Conservation (phyloP, 192 early-diverging fungal species). For the Glomus cerebriforme region DNA sequence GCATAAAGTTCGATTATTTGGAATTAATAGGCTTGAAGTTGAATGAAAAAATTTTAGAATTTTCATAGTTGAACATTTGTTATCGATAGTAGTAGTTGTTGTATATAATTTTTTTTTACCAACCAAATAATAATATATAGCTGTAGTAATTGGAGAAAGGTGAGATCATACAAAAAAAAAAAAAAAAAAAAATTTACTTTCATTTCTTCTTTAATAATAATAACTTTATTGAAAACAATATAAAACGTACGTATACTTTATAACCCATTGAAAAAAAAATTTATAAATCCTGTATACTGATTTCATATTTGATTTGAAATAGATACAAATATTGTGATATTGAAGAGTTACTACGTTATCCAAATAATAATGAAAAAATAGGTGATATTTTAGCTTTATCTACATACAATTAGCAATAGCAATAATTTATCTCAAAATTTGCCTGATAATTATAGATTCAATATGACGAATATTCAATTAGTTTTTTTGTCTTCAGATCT, state of each 20-base stretch:
- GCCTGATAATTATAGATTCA: background rate
- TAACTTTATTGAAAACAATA: no score
- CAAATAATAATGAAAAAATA: no score
- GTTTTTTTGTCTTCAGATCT: conserved; percentile 38
- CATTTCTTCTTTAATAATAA: no score
- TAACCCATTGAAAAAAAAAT: no score
- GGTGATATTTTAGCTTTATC: no score
- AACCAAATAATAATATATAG: no score
- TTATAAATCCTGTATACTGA: background rate
- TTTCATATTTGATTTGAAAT: background rate
- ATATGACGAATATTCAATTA: background rate
- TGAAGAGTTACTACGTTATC: no score
- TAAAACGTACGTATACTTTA: no score
- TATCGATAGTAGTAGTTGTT: background rate
- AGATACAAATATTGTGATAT: background rate
- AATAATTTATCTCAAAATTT: background rate
- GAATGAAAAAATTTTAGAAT: background rate
- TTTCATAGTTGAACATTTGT: background rate
- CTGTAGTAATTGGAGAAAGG: no score
- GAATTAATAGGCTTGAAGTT: conserved; percentile 74
- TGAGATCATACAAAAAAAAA: no score
- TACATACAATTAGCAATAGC: background rate
- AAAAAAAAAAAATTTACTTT: no score
- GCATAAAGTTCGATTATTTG: conserved; percentile 92
- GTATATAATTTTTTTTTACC: background rate